Evolutionary conservation across 2,329 filamentous ascomycete genomes (phyloP), one percentile per base, ranked within the genome.

Genomic region (Zelopaecilomyces penicillatus): DNA sequence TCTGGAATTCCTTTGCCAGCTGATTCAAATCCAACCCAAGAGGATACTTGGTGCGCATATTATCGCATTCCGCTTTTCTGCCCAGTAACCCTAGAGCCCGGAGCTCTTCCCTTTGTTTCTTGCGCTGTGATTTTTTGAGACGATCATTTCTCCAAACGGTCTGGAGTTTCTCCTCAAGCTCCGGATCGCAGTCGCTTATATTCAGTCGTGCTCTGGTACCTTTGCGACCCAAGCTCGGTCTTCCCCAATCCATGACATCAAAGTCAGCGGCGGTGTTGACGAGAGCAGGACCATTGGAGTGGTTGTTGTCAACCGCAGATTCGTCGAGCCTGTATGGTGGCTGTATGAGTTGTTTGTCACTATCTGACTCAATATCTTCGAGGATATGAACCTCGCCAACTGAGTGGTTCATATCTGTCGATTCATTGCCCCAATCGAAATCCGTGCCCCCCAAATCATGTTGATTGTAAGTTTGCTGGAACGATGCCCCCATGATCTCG

Each of bases 191-290:
- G 26, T 77, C 68, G 44, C 81, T 68, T 10, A 71, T 63, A 4
- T 70, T 67, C 38, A 74, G 62, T 42, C 73, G 68, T 38, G 69
- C 71, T 50, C 77, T 76, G 10, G 73, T 71, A 37, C 78, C 80
- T 50, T 74, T 79, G 37, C 64, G 62, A 44, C 73, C 76, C 5
- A 89, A 62, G 43, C 80, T 87, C 1, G 82, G 80, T 28, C 82
- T 74, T 11, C 85, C 76, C 65, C 85, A 87, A 56, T 95, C 87
- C 83, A 93, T 91, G 37, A 94, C 70, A 57, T 95, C 88, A 51
- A 95, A 83, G 6, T 80, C 85, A 48, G 83, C 80, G 49, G 80
- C 76, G 2, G 65, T 65, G 9, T 35, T 31, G 19, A 40, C 29
- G 31, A 36, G 4, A 19, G 19, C 34, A 5, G 11, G 27, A 6